Conservation (phyloP, 352 stramenopile species). For the Pythium chondricola region DNA sequence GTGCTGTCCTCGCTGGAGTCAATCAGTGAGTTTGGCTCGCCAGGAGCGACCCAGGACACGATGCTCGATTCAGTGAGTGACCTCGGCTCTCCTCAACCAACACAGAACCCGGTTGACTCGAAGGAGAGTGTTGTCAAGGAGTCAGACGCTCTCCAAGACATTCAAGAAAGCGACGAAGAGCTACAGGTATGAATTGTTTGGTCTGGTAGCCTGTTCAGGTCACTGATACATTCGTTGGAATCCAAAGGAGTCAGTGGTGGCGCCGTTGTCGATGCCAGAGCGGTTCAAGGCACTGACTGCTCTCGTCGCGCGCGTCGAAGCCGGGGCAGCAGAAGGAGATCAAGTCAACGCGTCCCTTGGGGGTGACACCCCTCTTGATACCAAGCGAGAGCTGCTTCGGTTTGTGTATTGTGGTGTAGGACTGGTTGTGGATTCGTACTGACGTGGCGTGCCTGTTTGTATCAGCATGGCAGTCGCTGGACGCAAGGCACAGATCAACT, state of each 20-base stretch:
- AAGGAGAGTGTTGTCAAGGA: too few species aligned
- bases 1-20: slow-evolving; percentile 19
- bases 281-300: slow-evolving; percentile 47
- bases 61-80: slow-evolving; percentile 15
- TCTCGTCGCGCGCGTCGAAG: slow-evolving; percentile 56
- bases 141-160: too few species aligned
- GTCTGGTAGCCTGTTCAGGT: too few species aligned
- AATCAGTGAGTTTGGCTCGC: slow-evolving; percentile 9
- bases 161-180: background rate
- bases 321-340: slow-evolving; percentile 51
- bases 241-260: slow-evolving; percentile 17
- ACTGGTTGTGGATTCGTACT: too few species aligned
- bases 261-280: slow-evolving; percentile 43
- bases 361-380: slow-evolving; percentile 34
- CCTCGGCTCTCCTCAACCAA: slow-evolving; percentile 3
- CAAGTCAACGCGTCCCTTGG: slow-evolving; percentile 20
- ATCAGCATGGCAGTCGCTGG: slow-evolving; percentile 57
- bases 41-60: background rate
- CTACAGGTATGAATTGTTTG: too few species aligned
- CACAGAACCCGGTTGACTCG: too few species aligned
- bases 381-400: slow-evolving; percentile 70
- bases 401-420: too few species aligned
- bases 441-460: background rate
- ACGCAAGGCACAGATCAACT: slow-evolving; percentile 67
- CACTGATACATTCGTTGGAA: too few species aligned